Evolutionary conservation across 257 asterid species (phyloP), one percentile per base, ranked within the genome.

Genomic region (Fraxinus cuspidata): DNA sequence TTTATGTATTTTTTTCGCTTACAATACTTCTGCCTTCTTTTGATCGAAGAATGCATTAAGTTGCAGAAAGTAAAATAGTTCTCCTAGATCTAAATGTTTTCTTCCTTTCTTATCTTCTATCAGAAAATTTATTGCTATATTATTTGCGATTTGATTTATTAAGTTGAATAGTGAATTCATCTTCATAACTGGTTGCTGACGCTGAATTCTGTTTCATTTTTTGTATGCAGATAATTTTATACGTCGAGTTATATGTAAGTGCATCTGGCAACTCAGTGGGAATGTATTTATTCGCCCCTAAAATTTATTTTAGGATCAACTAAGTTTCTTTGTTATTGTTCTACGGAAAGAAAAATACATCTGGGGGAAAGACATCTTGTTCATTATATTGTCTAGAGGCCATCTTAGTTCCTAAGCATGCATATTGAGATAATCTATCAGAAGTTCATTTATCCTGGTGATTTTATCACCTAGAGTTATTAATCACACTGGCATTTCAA

Each of bases 231-330:
- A 89, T 96, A 56, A 76, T 89, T 74, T 85, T 96, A 68, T 96
- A 93, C 77, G 85, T 89, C 84, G 99, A 96, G 78, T 88, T 96
- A 87, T 96, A 96, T 68, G 99, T 96, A 89, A 93, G 99, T 90
- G 67, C 81, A 66, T 73, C 72, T 66, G 25, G 40, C 70, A 34
- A 64, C 66, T 60, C 73, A 40, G 3, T 40, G 15, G 3, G 47
- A 40, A 3, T 11, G 13, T 11, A 40, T 40, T 11, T 42, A 42
- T 42, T 12, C 3, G 51, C 51, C 47, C 2, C 47, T 15, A 38
- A 11, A 7, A 7, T 2, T 42, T 42, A 42, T 42, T 42, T 12
- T 42, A 42, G 51, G 51, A 42, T 42, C 51, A 11, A 42, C 51
- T 11, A 42, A 42, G 18, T 12, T 42, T 42, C 18, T 12, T 10